Evolutionary conservation across 768 basidiomycete species (phyloP), one percentile per base, ranked within the genome.

Genomic region (Mycena polygramma): DNA sequence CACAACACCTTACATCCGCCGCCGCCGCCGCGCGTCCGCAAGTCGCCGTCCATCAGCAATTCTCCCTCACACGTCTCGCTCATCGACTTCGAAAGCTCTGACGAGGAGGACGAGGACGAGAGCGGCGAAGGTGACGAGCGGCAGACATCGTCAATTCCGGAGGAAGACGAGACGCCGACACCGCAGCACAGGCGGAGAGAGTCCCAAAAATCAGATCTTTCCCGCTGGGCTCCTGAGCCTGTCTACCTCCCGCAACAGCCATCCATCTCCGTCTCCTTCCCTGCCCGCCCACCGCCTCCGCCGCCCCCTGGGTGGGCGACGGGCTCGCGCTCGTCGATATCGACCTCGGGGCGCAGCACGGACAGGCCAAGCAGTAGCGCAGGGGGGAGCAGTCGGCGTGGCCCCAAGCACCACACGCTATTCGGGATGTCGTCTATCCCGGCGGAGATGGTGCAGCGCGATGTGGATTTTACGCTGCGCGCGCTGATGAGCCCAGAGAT

Each of bases 401-500:
- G 39, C 45, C 24, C 37, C 26, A 60, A 64, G 62, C 57, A 57
- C 53, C 35, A 52, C 39, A 24, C 61, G n/a, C 35, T 65, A 2
- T n/a, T 69, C 30, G 63, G 70, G 26, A 46, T 72, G 37, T 26
- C 62, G 15, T 22, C 66, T 2, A 55, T 69, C 45, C 60, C 72
- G 19, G 46, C 54, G 49, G 68, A 70, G 45, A 10, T 54, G 24
- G 68, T 69, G 24, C 72, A 73, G 61, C 57, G 57, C 35, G 68
- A 73, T 41, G 51, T 73, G 41, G 72, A 67, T 17, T 73, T 57
- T 36, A 70, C 72, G 5, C 35, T 64, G 55, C 68, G 57, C 8
- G 72, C 72, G 49, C 58, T 73, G 52, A 67, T 70, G 72, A 73
- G 68, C 57, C 68, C 68, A 20, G 65, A 55, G 30, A 63, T 64